These are phyloP conservation scores for Aspergillus texensis DNA, from an alignment of 2,329 filamentous ascomycete species.

Conservation along the genomic window DNA sequence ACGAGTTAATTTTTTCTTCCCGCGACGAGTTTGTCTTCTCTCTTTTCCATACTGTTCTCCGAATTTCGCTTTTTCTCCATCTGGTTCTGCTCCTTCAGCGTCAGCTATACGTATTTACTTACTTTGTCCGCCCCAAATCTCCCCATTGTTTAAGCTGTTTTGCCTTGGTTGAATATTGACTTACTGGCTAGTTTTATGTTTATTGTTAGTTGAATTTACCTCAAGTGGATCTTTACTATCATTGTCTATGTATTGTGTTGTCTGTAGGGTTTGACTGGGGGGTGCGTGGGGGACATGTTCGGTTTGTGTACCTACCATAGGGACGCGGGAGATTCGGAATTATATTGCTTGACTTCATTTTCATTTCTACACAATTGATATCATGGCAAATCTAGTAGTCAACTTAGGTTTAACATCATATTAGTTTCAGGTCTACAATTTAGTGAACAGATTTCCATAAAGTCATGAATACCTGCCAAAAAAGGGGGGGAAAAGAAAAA, in stretches of 20 bases:
- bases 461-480: background rate
- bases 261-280: background rate
- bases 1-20: background rate
- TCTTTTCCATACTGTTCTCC: background rate
- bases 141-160: background rate
- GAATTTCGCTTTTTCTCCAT: background rate
- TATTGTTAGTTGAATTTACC: slow-evolving; percentile 1
- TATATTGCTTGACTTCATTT: background rate
- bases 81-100: background rate
- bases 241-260: background rate
- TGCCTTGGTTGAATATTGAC: background rate
- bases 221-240: background rate
- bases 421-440: background rate
- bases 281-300: background rate
- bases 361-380: background rate
- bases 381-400: background rate
- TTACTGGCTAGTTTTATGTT: slow-evolving; percentile 1
- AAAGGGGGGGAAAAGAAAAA: background rate
- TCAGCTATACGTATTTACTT: background rate
- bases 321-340: background rate
- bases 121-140: background rate
- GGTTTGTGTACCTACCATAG: background rate
- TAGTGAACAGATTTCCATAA: background rate
- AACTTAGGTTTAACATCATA: background rate
- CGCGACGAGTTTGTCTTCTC: background rate